Evolutionary conservation across 352 stramenopile species (phyloP).

Genomic region (Pythium grandisporangium): DNA sequence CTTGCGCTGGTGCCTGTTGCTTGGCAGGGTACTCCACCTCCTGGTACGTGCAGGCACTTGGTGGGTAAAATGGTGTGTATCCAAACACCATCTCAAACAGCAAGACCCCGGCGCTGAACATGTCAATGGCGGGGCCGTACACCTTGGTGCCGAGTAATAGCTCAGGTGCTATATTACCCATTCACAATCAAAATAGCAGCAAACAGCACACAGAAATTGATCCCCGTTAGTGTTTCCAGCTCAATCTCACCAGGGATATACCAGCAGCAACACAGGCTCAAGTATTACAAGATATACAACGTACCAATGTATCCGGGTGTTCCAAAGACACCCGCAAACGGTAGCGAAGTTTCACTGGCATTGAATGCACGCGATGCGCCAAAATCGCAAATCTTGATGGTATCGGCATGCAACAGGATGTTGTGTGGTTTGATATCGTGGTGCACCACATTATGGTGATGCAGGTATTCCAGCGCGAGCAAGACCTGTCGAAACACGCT

Average conservation of each 20-base stretch:
- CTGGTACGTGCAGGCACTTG: slow-evolving; percentile 49
- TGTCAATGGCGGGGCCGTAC: slow-evolving; percentile 58
- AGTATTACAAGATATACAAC: background rate
- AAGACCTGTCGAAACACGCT: slow-evolving; percentile 51
- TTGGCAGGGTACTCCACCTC: slow-evolving; percentile 44
- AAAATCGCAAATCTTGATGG: slow-evolving; percentile 78
- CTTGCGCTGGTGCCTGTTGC: slow-evolving; percentile 20
- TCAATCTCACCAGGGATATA: too few relatives aligned
- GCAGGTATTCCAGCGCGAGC: slow-evolving; percentile 54
- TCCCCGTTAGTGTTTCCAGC: too few relatives aligned
- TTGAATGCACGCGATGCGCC: slow-evolving; percentile 69
- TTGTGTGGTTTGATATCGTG: slow-evolving; percentile 89
- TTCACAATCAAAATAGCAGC: background rate
- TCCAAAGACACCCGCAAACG: slow-evolving; percentile 60
- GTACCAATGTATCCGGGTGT: slow-evolving; percentile 60
- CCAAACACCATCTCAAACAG: slow-evolving; percentile 75
- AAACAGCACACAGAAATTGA: too few relatives aligned
- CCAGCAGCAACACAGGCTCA: too few relatives aligned
- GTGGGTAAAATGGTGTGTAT: slow-evolving; percentile 64
- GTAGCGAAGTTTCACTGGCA: slow-evolving; percentile 28
- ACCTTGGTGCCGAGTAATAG: slow-evolving; percentile 35
- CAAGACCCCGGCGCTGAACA: slow-evolving; percentile 63
- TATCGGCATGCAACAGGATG: slow-evolving; percentile 45
- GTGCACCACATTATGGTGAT: slow-evolving; percentile 78
- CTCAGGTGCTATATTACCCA: slow-evolving; percentile 23